phyloP scores from a whole-genome alignment of 75 land plant genomes.

The Sequoiadendron giganteum region DNA sequence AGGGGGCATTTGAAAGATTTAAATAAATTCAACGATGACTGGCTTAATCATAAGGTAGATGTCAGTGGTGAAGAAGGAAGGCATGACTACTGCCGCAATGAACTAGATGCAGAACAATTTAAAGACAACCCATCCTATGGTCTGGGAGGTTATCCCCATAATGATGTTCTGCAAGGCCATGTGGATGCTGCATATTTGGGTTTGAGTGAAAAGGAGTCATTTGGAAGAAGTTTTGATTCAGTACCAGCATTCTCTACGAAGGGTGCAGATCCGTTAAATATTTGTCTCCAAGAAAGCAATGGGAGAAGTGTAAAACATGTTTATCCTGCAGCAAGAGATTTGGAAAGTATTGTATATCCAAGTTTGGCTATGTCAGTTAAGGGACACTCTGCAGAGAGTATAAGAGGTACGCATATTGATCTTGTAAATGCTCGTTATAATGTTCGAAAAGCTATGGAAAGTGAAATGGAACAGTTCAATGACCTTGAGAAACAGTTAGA shows the following conservation, averaged over 20 bases:
- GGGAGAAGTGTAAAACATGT: background rate
- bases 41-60: background rate
- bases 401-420: conserved; percentile 1
- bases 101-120: background rate
- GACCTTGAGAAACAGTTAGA: background rate
- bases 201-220: background rate
- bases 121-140: background rate
- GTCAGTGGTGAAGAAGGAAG: background rate
- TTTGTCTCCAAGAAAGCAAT: background rate
- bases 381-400: background rate
- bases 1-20: background rate
- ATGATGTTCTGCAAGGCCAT: background rate
- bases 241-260: background rate
- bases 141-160: background rate
- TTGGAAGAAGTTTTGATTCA: background rate
- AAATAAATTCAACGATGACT: background rate
- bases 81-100: background rate
- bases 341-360: background rate
- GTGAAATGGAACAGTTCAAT: background rate
- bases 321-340: conserved; percentile 1
- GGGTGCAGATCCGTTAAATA: background rate
- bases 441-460: background rate
- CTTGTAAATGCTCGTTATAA: conserved; percentile 4
- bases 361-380: background rate
- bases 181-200: background rate